Conservation (phyloP, 768 basidiomycete genomes). For the Kondoa subrosea region DNA sequence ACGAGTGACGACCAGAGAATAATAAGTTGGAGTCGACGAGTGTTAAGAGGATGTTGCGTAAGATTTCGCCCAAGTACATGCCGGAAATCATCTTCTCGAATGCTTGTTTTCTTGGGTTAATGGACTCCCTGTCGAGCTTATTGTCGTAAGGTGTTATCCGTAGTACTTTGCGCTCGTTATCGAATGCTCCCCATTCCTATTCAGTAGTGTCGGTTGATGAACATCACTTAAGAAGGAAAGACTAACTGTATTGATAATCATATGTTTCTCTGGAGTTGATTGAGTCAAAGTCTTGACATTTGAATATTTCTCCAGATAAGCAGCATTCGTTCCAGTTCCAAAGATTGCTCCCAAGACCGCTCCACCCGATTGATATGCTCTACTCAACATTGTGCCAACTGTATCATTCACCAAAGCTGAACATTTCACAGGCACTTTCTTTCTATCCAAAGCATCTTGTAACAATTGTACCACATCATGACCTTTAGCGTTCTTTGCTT, state of each 20-base stretch:
- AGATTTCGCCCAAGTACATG: conserved; percentile 95
- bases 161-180: conserved; percentile 72
- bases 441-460: conserved; percentile 79
- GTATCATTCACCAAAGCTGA: conserved; percentile 92
- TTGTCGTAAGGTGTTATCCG: conserved; percentile 83
- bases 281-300: conserved; percentile 49
- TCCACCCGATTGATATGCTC: conserved; percentile 82
- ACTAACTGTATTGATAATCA: conserved; percentile 95
- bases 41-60: conserved; percentile 65
- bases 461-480: conserved; percentile 75
- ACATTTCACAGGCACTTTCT: conserved; percentile 79
- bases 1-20: conserved; percentile 62
- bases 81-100: conserved; percentile 98
- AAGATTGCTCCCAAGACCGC: conserved; percentile 78
- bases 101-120: conserved; percentile 72
- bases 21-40: conserved; percentile 42
- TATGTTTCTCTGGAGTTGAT: conserved; percentile 38
- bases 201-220: background rate
- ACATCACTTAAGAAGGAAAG: background rate
- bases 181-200: conserved; percentile 59
- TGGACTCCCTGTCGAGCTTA: conserved; percentile 75
- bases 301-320: conserved; percentile 73
- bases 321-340: conserved; percentile 96
- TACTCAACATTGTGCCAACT: conserved; percentile 80
- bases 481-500: conserved; percentile 76